Evolutionary conservation across 2,329 filamentous ascomycete species (phyloP), one percentile per base, ranked within the genome.

Genomic region (Pseudogymnoascus sp.): DNA sequence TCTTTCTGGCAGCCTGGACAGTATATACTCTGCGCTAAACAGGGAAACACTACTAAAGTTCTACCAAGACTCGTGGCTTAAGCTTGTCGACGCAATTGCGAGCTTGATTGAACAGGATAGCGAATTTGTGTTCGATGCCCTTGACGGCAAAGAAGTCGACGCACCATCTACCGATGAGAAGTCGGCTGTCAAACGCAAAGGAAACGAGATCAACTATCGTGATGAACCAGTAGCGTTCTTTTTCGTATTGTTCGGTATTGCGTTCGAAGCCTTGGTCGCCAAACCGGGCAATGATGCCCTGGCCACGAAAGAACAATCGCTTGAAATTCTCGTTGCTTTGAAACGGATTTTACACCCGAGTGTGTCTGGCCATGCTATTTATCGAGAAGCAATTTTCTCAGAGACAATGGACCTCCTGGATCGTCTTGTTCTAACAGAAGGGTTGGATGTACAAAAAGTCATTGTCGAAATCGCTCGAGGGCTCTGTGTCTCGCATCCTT

Each of bases 171-270:
- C 66, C 5, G 71, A 74, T 64, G 65, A 67, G 25, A 67, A 66
- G 51, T 62, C 44, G 10, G 82, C 81, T 64, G 80, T 79, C 2
- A 78, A 82, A 44, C 77, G 79, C 13, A 90, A 88, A 72, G 83
- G 81, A 2, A 81, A 87, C 58, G 90, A 93, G 67, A 97, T 99
- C 77, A 97, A 97, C 74, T 99, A 99, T 73, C 90, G 94, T 58
- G 93, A 97, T 71, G 94, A 99, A 73, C 94, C 94, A 0, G 91
- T 97, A 1, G 94, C 94, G 0, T 99, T 99, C 80, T 99, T 99
- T 79, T 99, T 99, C 70, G 93, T 99, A 12, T 82, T 99, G 0
- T 99, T 97, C 69, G 94, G 94, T 9, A 87, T 99, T 63, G 92
- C 93, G 0, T 97, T 99, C 68, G 95, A 99, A 75, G 93, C 95